Base-by-base conservation (phyloP, 208 protist genomes). In the Leishmania turanica region DNA sequence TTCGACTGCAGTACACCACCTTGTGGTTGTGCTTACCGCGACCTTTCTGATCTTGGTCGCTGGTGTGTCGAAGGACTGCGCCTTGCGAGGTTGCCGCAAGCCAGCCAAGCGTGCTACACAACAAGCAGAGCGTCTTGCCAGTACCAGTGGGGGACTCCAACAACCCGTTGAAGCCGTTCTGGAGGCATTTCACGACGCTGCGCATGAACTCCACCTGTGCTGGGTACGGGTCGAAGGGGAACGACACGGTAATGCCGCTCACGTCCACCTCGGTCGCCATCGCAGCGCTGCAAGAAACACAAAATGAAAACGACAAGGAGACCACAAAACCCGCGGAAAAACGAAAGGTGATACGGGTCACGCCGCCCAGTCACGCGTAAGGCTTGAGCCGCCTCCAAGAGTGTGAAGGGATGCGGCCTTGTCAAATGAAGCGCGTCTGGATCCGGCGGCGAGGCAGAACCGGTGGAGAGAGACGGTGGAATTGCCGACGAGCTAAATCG, bases 71-170 rank as follows among this genome's bases (percentile, higher is more conserved):
- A 40, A 75, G 37, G 7, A 77, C 75, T 0, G 65, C 56, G 2
- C 62, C 73, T 37, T 42, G 75, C 58, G 78, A 71, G 11, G 65
- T 77, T 2, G 79, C 64, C 19, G 78, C 71, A 31, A 87, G 68
- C 98, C 99, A 99, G 3, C 89, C 98, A 1, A 99, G 88, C 1
- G 93, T 89, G 21, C 97, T 92, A 81, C 98, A 99, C n/a, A 99
- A 88, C 49, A 99, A 85, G 78, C 95, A 99, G 17, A 99, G 86
- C 13, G 98, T 99, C 86, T 99, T 99, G 17, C 99, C 99, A 2
- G 99, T 99, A 27, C 98, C 99, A 1, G 99, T 99, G 2, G 99
- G 99, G 11, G 93, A 98, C 86, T 99, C 99, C 9, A 99, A 89
- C 64, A 99, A 85, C 11, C 97, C 99, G 89, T 99, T 96, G 27